Evolutionary conservation across 164 flowering plant genomes (phyloP).

Genomic region (Liriodendron chinense): DNA sequence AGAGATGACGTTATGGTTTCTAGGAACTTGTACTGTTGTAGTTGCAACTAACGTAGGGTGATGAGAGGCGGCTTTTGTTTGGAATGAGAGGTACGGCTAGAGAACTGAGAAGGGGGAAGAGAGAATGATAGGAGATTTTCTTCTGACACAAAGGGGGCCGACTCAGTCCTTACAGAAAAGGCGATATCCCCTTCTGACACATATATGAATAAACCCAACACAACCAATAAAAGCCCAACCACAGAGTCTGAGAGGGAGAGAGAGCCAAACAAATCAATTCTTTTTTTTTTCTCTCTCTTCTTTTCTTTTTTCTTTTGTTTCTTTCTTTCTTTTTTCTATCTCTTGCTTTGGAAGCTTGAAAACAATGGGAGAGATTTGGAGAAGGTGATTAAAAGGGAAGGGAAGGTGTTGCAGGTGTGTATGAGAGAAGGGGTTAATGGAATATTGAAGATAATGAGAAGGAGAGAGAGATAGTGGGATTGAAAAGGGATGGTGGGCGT

Average conservation of each 20-base stretch:
- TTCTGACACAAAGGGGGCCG: conserved; percentile 51
- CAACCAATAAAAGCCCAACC: not conserved
- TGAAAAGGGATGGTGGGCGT: conserved; percentile 29
- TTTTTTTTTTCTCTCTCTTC: too few relatives aligned
- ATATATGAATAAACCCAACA: conserved; percentile 3
- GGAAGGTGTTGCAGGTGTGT: not conserved
- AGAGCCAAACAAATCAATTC: not conserved
- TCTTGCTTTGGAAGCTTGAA: not conserved
- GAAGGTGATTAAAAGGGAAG: conserved; percentile 10
- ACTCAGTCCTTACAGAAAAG: conserved; percentile 26
- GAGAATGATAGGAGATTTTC: conserved; percentile 23
- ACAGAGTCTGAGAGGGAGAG: conserved; percentile 10
- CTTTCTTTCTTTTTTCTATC: too few relatives aligned
- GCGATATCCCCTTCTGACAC: conserved; percentile 33
- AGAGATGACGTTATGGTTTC: too few relatives aligned
- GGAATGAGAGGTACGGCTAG: not conserved
- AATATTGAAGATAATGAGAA: not conserved
- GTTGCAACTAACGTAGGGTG: too few relatives aligned
- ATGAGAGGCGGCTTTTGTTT: too few relatives aligned
- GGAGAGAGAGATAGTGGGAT: conserved; percentile 10
- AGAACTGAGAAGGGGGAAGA: not conserved
- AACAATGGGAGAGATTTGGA: conserved; percentile 7
- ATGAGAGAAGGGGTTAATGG: not conserved
- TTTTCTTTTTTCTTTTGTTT: not conserved
- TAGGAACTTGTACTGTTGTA: too few relatives aligned